These are phyloP conservation scores for Phaeosphaeria sp. DNA, from an alignment of 2,329 filamentous ascomycete genomes.

Conservation along the genomic window DNA sequence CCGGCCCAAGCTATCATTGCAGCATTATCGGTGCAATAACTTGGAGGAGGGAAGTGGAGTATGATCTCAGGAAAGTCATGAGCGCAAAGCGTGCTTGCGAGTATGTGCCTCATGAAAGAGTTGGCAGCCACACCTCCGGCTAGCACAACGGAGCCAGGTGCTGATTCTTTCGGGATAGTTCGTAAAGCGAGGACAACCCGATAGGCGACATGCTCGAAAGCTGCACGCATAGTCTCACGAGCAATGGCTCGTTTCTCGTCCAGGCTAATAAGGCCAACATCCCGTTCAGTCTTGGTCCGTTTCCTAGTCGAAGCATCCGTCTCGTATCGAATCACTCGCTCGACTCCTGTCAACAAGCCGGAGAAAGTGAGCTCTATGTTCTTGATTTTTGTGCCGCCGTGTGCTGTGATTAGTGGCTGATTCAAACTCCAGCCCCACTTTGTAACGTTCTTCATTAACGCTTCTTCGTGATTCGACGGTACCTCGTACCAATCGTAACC, in stretches of 20 bases:
- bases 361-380: slow-evolving; percentile 63
- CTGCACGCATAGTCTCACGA: slow-evolving; percentile 75
- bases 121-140: slow-evolving; percentile 93
- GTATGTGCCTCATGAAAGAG: slow-evolving; percentile 74
- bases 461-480: slow-evolving; percentile 65
- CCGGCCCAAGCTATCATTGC: slow-evolving; percentile 97
- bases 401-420: slow-evolving; percentile 67
- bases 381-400: slow-evolving; percentile 40
- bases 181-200: slow-evolving; percentile 75
- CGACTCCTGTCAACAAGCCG: slow-evolving; percentile 71
- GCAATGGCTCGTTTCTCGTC: slow-evolving; percentile 74
- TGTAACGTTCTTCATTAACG: slow-evolving; percentile 55
- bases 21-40: slow-evolving; percentile 91
- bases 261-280: slow-evolving; percentile 53
- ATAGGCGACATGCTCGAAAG: slow-evolving; percentile 86
- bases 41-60: slow-evolving; percentile 76
- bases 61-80: slow-evolving; percentile 68
- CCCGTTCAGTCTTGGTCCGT: slow-evolving; percentile 37
- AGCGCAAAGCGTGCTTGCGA: slow-evolving; percentile 66
- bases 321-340: slow-evolving; percentile 60
- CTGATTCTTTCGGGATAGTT: slow-evolving; percentile 12
- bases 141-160: slow-evolving; percentile 66
- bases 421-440: slow-evolving; percentile 72
- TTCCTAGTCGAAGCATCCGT: slow-evolving; percentile 38
- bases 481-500: slow-evolving; percentile 62